A percentile compares a stretch with the other conserved stretches of the same genome.
phyloP scores from a whole-genome alignment of 306 rosid genomes.

The Sicyos baderoa region DNA sequence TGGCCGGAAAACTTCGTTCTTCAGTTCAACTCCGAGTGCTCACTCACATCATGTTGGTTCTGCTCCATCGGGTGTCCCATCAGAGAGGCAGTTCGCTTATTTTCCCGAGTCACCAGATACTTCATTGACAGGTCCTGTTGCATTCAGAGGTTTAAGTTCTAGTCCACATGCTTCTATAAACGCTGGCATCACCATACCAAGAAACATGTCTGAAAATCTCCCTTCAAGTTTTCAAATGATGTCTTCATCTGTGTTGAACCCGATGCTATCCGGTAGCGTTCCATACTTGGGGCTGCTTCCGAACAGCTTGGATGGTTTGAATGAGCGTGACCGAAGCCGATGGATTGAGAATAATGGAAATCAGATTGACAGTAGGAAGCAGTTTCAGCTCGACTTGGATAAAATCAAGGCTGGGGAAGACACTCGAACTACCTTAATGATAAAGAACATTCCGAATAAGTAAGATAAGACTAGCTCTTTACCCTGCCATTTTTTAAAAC shows the following conservation, averaged over 20 bases:
- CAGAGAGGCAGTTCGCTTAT: conserved; percentile 61
- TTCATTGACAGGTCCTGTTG: conserved; percentile 43
- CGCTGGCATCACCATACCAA: conserved; percentile 46
- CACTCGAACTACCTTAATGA: conserved; percentile 84
- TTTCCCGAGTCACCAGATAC: conserved; percentile 70
- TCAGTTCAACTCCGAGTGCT: conserved; percentile 27
- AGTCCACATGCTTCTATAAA: conserved; percentile 44
- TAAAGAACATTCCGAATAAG: conserved; percentile 92
- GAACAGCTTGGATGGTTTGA: conserved; percentile 42
- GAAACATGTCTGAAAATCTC: conserved; percentile 50
- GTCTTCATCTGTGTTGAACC: conserved; percentile 53
- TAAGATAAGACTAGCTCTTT: conserved; percentile 28
- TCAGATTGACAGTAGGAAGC: conserved; percentile 64
- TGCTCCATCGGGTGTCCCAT: conserved; percentile 77
- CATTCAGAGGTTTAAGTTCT: conserved; percentile 43
- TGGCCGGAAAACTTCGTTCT: conserved; percentile 39
- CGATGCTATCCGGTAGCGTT: conserved; percentile 60
- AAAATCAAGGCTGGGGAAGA: conserved; percentile 68
- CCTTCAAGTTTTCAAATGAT: conserved; percentile 64
- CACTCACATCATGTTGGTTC: conserved; percentile 68
- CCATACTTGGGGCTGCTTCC: conserved; percentile 43
- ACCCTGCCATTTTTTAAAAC: not conserved
- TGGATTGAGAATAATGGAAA: conserved; percentile 55
- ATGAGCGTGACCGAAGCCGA: conserved; percentile 49
- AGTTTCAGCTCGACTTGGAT: conserved; percentile 85